phyloP scores from a whole-genome alignment of 495 filamentous ascomycete species.

The Hypoxylon rickii region DNA sequence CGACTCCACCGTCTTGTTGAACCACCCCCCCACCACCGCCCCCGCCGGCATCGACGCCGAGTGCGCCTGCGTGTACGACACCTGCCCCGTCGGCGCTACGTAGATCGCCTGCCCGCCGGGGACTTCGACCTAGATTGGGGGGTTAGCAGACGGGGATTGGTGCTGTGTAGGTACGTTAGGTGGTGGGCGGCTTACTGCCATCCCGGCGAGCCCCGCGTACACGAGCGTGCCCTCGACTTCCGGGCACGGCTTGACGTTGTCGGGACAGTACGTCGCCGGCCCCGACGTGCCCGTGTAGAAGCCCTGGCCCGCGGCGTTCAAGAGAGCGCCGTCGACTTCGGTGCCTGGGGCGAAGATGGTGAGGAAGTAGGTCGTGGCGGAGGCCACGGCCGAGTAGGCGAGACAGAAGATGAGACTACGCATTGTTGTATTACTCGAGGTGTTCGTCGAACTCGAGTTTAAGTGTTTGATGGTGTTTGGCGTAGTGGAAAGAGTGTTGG shows the following conservation, averaged over 20 bases:
- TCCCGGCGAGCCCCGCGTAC: conserved; percentile 11
- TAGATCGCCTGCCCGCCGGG: conserved; percentile 71
- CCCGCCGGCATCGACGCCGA: conserved; percentile 60
- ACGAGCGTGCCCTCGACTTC: conserved; percentile 30
- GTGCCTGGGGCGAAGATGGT: conserved; percentile 30
- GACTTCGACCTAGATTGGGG: conserved; percentile 53
- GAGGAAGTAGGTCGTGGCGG: conserved; percentile 27
- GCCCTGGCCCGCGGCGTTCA: conserved; percentile 28
- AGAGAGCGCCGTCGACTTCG: conserved; percentile 12
- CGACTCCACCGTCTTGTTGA: conserved; percentile 34
- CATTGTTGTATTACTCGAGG: conserved; percentile 6
- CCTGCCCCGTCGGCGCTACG: conserved; percentile 57
- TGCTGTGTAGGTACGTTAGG: background rate
- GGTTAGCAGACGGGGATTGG: background rate
- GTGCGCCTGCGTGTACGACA: conserved; percentile 66
- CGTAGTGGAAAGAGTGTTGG: background rate
- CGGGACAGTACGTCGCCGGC: conserved; percentile 29
- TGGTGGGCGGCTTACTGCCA: conserved; percentile 28
- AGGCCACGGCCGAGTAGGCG: conserved; percentile 14
- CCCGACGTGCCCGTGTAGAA: conserved; percentile 29
- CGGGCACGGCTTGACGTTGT: conserved; percentile 14
- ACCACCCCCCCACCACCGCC: conserved; percentile 49
- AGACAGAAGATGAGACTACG: background rate
- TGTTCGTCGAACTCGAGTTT: background rate
- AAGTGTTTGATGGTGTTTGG: background rate